Evolutionary conservation across 441 rosid species (phyloP).

Genomic region (Gossypium aridum): DNA sequence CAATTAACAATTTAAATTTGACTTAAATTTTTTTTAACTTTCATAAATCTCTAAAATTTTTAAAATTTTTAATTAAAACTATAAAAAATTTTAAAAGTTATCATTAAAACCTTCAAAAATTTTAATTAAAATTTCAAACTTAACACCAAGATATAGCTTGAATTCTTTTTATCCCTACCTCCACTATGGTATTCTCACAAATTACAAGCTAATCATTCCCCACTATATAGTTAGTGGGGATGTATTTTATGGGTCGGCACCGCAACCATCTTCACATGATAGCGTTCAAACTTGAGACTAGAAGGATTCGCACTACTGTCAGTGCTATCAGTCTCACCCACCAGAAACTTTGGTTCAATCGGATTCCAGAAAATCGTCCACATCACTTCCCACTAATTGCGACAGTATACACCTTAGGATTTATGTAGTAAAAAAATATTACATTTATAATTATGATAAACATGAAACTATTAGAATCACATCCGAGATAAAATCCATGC

Average conservation of each 20-base stretch:
- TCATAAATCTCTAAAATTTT: too few species aligned
- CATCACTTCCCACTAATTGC: not conserved
- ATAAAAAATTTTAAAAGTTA: too few species aligned
- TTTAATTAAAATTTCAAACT: too few species aligned
- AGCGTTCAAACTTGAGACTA: not conserved
- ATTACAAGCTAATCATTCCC: not conserved
- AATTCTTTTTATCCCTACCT: too few species aligned
- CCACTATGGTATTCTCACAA: not conserved
- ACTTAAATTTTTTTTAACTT: too few species aligned
- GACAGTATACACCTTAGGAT: not conserved
- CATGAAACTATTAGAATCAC: not conserved
- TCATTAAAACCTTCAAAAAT: too few species aligned
- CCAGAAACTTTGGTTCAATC: not conserved
- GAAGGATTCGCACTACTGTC: not conserved
- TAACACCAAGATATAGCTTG: too few species aligned
- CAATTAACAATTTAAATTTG: too few species aligned
- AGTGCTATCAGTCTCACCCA: constrained; percentile 9
- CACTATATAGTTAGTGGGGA: constrained; percentile 9
- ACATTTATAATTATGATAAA: not conserved
- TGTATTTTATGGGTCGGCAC: constrained; percentile 16
- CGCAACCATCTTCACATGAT: constrained; percentile 8
- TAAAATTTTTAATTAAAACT: too few species aligned
- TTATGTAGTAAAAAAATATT: not conserved
- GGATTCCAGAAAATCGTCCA: not conserved
- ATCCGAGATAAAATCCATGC: too few species aligned